Evolutionary conservation across 1,284 basidiomycete genomes (phyloP), one percentile per base, ranked within the genome.

Genomic region (Ceratobasidium sp.): DNA sequence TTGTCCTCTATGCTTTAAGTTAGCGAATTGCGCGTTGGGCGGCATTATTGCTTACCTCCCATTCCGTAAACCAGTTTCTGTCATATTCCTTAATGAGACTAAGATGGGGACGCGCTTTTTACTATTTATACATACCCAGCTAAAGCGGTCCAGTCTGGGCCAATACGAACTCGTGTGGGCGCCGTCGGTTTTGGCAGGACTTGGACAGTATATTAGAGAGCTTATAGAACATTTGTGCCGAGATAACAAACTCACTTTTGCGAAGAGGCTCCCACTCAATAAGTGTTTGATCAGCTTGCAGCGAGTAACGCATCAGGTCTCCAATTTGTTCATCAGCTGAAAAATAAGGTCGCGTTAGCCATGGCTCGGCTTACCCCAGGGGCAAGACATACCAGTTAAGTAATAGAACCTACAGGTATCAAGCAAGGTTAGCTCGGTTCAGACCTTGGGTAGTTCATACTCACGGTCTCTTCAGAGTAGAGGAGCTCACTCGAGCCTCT

Each of bases 201-300:
- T n/a, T 85, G 82, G 0, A 84, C 84, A 28, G 12, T 28, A 55
- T 18, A 23, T 49, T 7, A 40, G 33, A 9, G 12, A 46, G 23
- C 60, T 26, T 39, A 2, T 3, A 18, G 18, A 6, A 26, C 9
- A 10, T 44, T 9, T 15, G 20, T 20, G n/a, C 26, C 46, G 33
- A 15, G 20, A 26, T 28, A 5, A 56, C 6, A 5, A 55, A 28
- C 63, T 56, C 40, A 76, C 73, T 67, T 78, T 87, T 87, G 15
- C 86, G 83, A 20, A 88, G 81, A 5, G 87, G 86, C 68, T 87
- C 87, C 87, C 87, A 87, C 1, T 80, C 83, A 83, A 87, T 85
- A 60, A 88, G 85, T 2, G 86, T 85, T 66, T 86, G 82, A 76
- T 86, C 86, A 2, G 86, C 87, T 77, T 86, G 85, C 3, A 87